These are phyloP conservation scores for Orbilia blumenaviensis DNA, from an alignment of 2,329 filamentous ascomycete genomes.

Conservation along the genomic window DNA sequence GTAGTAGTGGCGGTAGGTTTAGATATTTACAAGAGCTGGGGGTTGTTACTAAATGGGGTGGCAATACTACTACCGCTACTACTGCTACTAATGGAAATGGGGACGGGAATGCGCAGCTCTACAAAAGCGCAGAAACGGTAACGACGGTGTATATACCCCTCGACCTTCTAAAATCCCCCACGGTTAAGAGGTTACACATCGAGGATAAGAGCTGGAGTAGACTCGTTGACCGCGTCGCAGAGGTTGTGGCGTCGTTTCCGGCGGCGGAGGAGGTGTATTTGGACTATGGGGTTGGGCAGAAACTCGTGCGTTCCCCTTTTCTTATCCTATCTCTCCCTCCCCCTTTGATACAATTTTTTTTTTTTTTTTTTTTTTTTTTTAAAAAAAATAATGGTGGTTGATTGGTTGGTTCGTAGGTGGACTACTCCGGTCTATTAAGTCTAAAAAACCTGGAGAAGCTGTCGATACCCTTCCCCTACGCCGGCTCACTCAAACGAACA, in stretches of 20 bases:
- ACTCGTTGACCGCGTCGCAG: too few species aligned
- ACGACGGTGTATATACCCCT: neutral
- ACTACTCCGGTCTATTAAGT: too few species aligned
- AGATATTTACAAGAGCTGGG: too few species aligned
- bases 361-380: neutral
- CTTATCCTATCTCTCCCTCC: too few species aligned
- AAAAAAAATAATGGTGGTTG: neutral
- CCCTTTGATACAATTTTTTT: too few species aligned
- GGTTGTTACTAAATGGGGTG: too few species aligned
- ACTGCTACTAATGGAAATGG: too few species aligned
- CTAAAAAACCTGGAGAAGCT: neutral
- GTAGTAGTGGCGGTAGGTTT: too few species aligned
- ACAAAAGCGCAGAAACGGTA: neutral
- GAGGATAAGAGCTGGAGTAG: conserved; percentile 15
- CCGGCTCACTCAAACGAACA: neutral
- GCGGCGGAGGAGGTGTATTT: conserved; percentile 4
- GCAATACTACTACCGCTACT: too few species aligned
- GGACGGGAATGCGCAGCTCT: too few species aligned
- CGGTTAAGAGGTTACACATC: neutral
- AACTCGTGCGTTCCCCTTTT: neutral
- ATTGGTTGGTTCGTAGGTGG: neutral
- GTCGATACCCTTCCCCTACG: conserved; percentile 17
- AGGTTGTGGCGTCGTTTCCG: neutral
- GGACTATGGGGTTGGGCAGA: neutral
- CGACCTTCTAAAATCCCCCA: neutral